Evolutionary conservation across 805 yeast genomes (phyloP).

Genomic region (Starmera caribaea): DNA sequence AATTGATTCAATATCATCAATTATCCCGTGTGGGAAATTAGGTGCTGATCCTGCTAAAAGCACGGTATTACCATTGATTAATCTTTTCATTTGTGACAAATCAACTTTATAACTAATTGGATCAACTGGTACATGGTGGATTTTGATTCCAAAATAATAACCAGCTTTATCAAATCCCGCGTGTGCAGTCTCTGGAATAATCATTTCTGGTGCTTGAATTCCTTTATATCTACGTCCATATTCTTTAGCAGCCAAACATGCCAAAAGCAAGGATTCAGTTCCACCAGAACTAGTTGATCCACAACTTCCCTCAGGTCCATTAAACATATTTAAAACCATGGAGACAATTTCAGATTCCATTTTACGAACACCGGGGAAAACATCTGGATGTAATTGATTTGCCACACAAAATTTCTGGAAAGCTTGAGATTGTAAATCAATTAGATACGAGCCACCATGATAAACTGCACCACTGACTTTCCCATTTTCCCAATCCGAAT

Average conservation of each 20-base stretch:
- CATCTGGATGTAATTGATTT: constrained; percentile 94
- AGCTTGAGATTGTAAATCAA: constrained; percentile 67
- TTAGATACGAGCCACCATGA: constrained; percentile 82
- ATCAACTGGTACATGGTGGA: constrained; percentile 73
- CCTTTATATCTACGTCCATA: constrained; percentile 51
- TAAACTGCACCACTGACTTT: constrained; percentile 92
- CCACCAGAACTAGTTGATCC: constrained; percentile 94
- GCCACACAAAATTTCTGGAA: constrained; percentile 74
- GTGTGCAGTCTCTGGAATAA: constrained; percentile 85
- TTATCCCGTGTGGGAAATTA: constrained; percentile 92
- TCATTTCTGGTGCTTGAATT: constrained; percentile 68
- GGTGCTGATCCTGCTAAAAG: constrained; percentile 91
- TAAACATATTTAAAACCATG: constrained; percentile 74
- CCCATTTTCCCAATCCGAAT: constrained; percentile 78
- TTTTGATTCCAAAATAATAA: constrained; percentile 76
- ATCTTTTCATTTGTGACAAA: constrained; percentile 44
- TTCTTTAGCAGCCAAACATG: constrained; percentile 84
- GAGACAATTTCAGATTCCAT: constrained; percentile 94
- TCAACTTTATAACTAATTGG: constrained; percentile 61
- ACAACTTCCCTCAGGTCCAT: constrained; percentile 61
- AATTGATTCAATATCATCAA: constrained; percentile 75
- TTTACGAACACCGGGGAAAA: constrained; percentile 90
- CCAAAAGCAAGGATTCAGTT: constrained; percentile 80
- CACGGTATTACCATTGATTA: constrained; percentile 73
- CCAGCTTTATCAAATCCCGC: constrained; percentile 95